A percentile compares a stretch with the other conserved stretches of the same genome.
These are phyloP conservation scores for Larix sibirica DNA, from an alignment of 83 land plant genomes.

Conservation along the genomic window DNA sequence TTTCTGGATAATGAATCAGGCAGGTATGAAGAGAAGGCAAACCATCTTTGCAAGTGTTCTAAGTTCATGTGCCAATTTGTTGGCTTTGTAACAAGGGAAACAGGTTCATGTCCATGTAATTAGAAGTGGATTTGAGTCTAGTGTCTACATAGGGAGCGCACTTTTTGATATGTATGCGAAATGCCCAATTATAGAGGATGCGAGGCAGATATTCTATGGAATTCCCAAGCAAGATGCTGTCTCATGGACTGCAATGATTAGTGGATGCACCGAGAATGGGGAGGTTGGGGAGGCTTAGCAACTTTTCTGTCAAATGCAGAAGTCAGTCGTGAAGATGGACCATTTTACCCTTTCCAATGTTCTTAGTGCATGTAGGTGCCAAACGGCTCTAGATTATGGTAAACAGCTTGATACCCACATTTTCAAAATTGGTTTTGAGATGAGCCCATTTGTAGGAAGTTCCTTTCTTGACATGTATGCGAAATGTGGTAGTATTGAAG, in stretches of 20 bases:
- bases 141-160: background rate
- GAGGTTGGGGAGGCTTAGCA: conserved; percentile 42
- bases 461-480: conserved; percentile 21
- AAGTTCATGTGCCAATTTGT: background rate
- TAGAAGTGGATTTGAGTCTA: background rate
- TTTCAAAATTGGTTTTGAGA: conserved; percentile 3
- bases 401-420: background rate
- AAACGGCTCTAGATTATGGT: background rate
- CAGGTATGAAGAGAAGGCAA: too few relatives aligned
- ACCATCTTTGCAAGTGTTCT: background rate
- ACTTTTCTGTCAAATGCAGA: conserved; percentile 19
- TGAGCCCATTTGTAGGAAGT: background rate
- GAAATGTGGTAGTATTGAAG: conserved; percentile 19
- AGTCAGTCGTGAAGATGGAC: background rate
- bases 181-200: conserved; percentile 53
- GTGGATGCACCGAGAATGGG: conserved; percentile 50
- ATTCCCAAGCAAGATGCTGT: conserved; percentile 51
- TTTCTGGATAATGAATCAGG: too few relatives aligned
- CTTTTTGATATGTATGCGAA: conserved; percentile 35
- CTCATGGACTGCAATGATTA: conserved; percentile 60
- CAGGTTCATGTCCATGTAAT: background rate
- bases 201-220: conserved; percentile 33
- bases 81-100: background rate
- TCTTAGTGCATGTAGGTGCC: conserved; percentile 17
- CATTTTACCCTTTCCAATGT: conserved; percentile 10